A percentile compares a stretch with the other conserved stretches of the same genome.
phyloP scores from a whole-genome alignment of 2,329 filamentous ascomycete species.

The Neonectria hederae region DNA sequence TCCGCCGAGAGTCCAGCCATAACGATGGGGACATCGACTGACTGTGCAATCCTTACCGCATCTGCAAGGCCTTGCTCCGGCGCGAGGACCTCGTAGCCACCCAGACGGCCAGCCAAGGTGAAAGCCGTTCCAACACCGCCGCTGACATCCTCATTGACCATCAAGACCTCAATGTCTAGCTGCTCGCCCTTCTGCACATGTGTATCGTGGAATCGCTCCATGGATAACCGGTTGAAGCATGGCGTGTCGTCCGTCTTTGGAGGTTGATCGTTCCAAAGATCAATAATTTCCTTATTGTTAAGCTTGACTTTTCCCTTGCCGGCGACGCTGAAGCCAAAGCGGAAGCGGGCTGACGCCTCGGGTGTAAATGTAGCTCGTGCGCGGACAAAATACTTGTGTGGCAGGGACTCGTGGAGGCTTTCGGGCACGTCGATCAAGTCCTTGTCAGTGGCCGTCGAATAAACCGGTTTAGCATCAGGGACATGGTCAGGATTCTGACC shows the following conservation, averaged over 20 bases:
- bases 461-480: conserved; percentile 1
- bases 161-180: conserved; percentile 6
- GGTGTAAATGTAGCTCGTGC: conserved; percentile 23
- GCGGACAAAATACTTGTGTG: conserved; percentile 23
- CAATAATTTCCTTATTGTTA: conserved; percentile 45
- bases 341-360: conserved; percentile 4
- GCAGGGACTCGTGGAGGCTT: conserved; percentile 4
- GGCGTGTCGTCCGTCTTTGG: conserved; percentile 46
- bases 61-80: conserved; percentile 15
- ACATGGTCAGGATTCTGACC: conserved; percentile 6
- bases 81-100: conserved; percentile 22
- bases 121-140: not conserved
- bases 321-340: conserved; percentile 47
- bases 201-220: conserved; percentile 23
- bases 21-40: conserved; percentile 66
- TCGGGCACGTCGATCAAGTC: conserved; percentile 19
- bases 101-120: conserved; percentile 13
- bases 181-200: conserved; percentile 4
- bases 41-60: conserved; percentile 53
- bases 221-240: conserved; percentile 45
- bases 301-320: conserved; percentile 49
- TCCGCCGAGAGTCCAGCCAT: conserved; percentile 64
- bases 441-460: conserved; percentile 6
- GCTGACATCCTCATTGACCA: not conserved
- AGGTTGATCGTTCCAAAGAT: conserved; percentile 45